These are phyloP conservation scores for Asterionellopsis glacialis DNA, from an alignment of 108 stramenopile species.

Conservation along the genomic window DNA sequence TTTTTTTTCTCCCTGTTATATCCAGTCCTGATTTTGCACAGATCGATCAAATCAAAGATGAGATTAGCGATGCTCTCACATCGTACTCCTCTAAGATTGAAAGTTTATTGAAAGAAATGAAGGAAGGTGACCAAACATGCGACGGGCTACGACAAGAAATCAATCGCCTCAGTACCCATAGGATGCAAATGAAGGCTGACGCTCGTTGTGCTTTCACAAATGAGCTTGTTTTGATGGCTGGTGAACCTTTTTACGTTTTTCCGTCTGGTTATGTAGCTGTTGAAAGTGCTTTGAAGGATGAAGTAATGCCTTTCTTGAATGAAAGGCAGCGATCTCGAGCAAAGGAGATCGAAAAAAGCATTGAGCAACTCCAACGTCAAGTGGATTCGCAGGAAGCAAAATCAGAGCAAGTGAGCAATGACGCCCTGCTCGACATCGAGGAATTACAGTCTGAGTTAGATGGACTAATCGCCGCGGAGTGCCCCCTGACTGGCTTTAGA, in stretches of 20 bases:
- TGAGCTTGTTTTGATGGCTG: slow-evolving; percentile 52
- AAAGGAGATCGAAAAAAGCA: slow-evolving; percentile 45
- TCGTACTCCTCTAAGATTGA: slow-evolving; percentile 85
- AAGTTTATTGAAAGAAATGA: slow-evolving; percentile 79
- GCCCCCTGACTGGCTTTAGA: slow-evolving; percentile 74
- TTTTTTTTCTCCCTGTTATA: slow-evolving; percentile 3
- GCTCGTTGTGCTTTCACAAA: slow-evolving; percentile 80
- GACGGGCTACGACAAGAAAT: slow-evolving; percentile 70
- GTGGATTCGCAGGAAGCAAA: not conserved
- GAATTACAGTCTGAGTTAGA: slow-evolving; percentile 69
- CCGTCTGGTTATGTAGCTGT: slow-evolving; percentile 82
- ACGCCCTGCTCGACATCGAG: not conserved
- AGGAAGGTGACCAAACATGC: slow-evolving; percentile 78
- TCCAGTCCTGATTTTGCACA: slow-evolving; percentile 68
- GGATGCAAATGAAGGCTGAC: slow-evolving; percentile 57
- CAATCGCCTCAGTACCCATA: slow-evolving; percentile 41
- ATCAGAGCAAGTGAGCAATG: not conserved
- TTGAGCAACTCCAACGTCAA: slow-evolving; percentile 25
- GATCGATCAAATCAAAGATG: slow-evolving; percentile 88
- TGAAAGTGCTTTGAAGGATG: slow-evolving; percentile 61
- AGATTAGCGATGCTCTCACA: slow-evolving; percentile 81
- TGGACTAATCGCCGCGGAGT: slow-evolving; percentile 85
- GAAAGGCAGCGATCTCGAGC: slow-evolving; percentile 57
- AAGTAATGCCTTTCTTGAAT: slow-evolving; percentile 67
- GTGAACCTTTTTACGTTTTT: slow-evolving; percentile 81